A percentile compares a stretch with the other conserved stretches of the same genome.
Evolutionary conservation across 768 basidiomycete species (phyloP).

Genomic region (Scleroderma citrinum): DNA sequence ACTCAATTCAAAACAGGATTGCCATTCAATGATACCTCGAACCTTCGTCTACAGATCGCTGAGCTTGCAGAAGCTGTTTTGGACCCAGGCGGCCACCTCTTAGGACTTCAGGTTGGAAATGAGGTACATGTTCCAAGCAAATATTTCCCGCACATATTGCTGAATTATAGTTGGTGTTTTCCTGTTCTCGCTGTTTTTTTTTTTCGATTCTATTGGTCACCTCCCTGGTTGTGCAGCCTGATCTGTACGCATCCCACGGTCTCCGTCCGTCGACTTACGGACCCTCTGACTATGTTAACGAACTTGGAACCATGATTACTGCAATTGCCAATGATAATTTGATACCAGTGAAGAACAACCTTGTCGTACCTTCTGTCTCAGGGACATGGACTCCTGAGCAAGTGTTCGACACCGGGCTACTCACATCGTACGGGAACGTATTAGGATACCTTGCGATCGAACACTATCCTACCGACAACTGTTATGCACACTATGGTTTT

Average conservation of each 20-base stretch:
- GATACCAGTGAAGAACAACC: conserved; percentile 22
- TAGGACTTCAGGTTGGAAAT: conserved; percentile 52
- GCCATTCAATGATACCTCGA: conserved; percentile 12
- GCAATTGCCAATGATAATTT: conserved; percentile 17
- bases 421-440: conserved; percentile 20
- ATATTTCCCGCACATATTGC: neutral
- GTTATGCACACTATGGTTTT: conserved; percentile 17
- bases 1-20: conserved; percentile 7
- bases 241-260: conserved; percentile 37
- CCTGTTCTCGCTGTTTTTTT: too few relatives aligned
- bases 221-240: conserved; percentile 23
- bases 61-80: conserved; percentile 38
- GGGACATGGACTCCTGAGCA: conserved; percentile 28
- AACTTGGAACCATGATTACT: conserved; percentile 21
- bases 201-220: too few relatives aligned
- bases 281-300: conserved; percentile 26
- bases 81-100: conserved; percentile 29
- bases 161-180: neutral
- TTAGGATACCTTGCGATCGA: conserved; percentile 38
- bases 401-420: conserved; percentile 29
- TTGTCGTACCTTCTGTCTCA: conserved; percentile 28
- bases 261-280: conserved; percentile 25
- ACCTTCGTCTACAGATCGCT: conserved; percentile 31
- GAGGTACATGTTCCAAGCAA: conserved; percentile 30
- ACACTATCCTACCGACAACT: conserved; percentile 34